Percentiles rank a stretch among this genome's conserved stretches.
Evolutionary conservation across 1,284 basidiomycete genomes (phyloP).

Genomic region (Trichosporon sp.): DNA sequence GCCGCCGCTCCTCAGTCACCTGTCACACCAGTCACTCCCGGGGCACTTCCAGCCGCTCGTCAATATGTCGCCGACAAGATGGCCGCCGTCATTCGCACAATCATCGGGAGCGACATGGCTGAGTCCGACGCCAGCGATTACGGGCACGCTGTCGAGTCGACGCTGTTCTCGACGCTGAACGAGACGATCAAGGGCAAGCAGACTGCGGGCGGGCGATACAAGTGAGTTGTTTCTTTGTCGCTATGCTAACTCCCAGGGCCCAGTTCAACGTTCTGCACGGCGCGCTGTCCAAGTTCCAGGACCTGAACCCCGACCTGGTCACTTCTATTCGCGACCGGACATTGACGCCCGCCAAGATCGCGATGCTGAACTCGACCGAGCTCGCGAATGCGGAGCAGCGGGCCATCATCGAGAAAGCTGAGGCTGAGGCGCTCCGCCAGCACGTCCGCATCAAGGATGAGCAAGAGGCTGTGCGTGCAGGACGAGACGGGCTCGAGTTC

Average conservation of each 20-base stretch:
- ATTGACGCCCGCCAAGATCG: constrained; percentile 40
- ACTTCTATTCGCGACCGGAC: constrained; percentile 32
- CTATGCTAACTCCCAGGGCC: constrained; percentile 36
- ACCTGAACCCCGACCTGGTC: constrained; percentile 38
- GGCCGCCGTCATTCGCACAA: constrained; percentile 29
- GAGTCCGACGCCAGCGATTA: constrained; percentile 35
- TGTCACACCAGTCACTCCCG: background rate
- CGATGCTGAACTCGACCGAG: constrained; percentile 43
- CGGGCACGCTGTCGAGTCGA: constrained; percentile 40
- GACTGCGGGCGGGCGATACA: constrained; percentile 45
- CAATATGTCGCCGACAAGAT: constrained; percentile 46
- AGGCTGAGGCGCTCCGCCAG: constrained; percentile 42
- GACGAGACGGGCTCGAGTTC: constrained; percentile 50
- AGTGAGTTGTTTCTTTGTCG: constrained; percentile 37
- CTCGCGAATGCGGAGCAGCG: constrained; percentile 47
- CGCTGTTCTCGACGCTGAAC: constrained; percentile 43
- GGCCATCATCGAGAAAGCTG: constrained; percentile 42
- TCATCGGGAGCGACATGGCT: constrained; percentile 39
- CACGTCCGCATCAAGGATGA: constrained; percentile 43
- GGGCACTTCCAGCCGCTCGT: constrained; percentile 41
- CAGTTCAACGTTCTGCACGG: constrained; percentile 49
- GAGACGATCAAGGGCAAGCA: constrained; percentile 47
- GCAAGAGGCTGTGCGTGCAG: constrained; percentile 36
- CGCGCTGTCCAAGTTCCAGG: constrained; percentile 38
- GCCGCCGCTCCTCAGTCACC: constrained; percentile 10